A percentile compares a stretch with the other conserved stretches of the same genome.
These are phyloP conservation scores for Phialophora tarda DNA, from an alignment of 2,329 filamentous ascomycete species.

Conservation along the genomic window DNA sequence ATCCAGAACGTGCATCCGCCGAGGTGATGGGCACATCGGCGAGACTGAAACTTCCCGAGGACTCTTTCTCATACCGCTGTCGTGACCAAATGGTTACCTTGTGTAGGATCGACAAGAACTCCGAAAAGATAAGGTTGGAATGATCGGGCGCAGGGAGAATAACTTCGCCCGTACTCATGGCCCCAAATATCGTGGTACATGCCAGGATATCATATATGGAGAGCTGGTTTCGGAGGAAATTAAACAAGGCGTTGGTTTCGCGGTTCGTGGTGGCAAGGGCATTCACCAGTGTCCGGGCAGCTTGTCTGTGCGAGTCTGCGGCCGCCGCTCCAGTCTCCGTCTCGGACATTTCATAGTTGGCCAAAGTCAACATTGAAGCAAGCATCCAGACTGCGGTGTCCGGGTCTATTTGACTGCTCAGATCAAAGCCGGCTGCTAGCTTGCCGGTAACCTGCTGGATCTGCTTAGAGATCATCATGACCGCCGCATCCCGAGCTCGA, in stretches of 20 bases:
- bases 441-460: conserved; percentile 30
- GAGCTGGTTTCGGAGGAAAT: conserved; percentile 34
- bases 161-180: conserved; percentile 25
- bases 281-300: conserved; percentile 33
- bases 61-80: conserved; percentile 8
- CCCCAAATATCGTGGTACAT: conserved; percentile 30
- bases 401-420: conserved; percentile 30
- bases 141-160: conserved; percentile 31
- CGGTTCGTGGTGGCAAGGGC: conserved; percentile 34
- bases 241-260: conserved; percentile 31
- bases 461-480: conserved; percentile 32
- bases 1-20: conserved; percentile 21
- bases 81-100: conserved; percentile 27
- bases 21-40: conserved; percentile 22
- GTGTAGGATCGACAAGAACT: conserved; percentile 31
- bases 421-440: conserved; percentile 30
- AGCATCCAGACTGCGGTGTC: conserved; percentile 37
- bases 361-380: conserved; percentile 34
- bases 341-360: conserved; percentile 34
- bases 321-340: conserved; percentile 29
- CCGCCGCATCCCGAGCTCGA: conserved; percentile 33
- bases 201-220: conserved; percentile 35
- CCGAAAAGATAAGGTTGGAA: conserved; percentile 33
- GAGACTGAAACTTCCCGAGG: conserved; percentile 1
- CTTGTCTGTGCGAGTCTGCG: conserved; percentile 33